A percentile compares a stretch with the other conserved stretches of the same genome.
Conservation (phyloP, 441 rosid species). For the Geranium incanum region DNA sequence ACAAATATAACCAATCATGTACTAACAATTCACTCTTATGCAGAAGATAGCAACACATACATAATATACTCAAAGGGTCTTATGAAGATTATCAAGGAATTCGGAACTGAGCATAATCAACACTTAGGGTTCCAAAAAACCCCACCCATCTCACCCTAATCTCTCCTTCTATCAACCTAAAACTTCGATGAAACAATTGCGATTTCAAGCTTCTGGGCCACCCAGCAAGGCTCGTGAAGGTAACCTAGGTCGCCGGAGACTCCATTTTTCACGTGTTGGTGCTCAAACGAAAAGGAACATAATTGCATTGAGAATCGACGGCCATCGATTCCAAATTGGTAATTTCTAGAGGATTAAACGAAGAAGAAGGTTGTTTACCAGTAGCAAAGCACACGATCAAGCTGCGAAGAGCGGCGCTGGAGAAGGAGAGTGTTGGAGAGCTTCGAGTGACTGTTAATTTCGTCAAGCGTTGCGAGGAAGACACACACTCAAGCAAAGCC, state of each 20-base stretch:
- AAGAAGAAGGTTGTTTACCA: not conserved
- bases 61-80: not conserved
- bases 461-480: not conserved
- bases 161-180: not conserved
- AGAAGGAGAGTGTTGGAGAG: not conserved
- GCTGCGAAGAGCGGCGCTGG: not conserved
- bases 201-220: conserved; percentile 3
- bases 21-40: not conserved
- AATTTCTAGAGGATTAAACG: not conserved
- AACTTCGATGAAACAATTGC: not conserved
- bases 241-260: conserved; percentile 4
- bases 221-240: not conserved
- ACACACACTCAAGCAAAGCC: not conserved
- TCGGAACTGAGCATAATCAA: not conserved
- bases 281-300: not conserved
- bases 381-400: not conserved
- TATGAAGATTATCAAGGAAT: not conserved
- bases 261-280: not conserved
- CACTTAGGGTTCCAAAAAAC: not conserved
- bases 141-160: not conserved
- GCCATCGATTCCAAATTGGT: not conserved
- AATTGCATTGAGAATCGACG: not conserved
- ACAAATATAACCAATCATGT: not conserved
- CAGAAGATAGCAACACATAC: not conserved
- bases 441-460: not conserved